Conservation (phyloP, 768 basidiomycete genomes). For the Pleurotus sapidus region DNA sequence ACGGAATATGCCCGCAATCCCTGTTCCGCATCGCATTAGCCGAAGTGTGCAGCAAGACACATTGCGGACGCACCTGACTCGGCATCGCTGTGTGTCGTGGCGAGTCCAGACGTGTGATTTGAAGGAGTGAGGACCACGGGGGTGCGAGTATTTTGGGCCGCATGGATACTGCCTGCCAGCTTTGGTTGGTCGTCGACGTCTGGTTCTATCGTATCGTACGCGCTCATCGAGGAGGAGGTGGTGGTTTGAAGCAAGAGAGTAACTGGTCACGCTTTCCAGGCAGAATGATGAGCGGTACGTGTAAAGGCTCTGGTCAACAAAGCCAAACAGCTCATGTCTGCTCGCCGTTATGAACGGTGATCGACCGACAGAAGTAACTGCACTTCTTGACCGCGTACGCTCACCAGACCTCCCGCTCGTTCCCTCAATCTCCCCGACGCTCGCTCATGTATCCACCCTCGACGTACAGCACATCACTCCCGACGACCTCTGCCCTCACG, state of each 20-base stretch:
- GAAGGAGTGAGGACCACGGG: conserved; percentile 62
- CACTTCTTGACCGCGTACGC: conserved; percentile 7
- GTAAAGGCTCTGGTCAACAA: conserved; percentile 7
- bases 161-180: conserved; percentile 29
- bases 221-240: background rate
- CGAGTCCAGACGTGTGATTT: conserved; percentile 38
- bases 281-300: background rate
- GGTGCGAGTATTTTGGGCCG: conserved; percentile 25
- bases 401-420: conserved; percentile 2
- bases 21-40: conserved; percentile 28
- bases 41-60: background rate
- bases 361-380: conserved; percentile 9
- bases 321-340: conserved; percentile 13
- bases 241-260: background rate
- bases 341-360: conserved; percentile 9
- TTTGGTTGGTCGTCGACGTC: conserved; percentile 51
- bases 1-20: conserved; percentile 72
- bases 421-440: conserved; percentile 15
- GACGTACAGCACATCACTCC: conserved; percentile 17
- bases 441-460: conserved; percentile 16
- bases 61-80: conserved; percentile 60
- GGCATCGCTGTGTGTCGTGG: conserved; percentile 60
- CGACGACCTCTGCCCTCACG: conserved; percentile 18
- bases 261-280: background rate
- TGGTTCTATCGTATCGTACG: conserved; percentile 76